A percentile compares a stretch with the other conserved stretches of the same genome.
phyloP scores from a whole-genome alignment of 1,139 yeast species.

The Blastobotrys arbuscula region DNA sequence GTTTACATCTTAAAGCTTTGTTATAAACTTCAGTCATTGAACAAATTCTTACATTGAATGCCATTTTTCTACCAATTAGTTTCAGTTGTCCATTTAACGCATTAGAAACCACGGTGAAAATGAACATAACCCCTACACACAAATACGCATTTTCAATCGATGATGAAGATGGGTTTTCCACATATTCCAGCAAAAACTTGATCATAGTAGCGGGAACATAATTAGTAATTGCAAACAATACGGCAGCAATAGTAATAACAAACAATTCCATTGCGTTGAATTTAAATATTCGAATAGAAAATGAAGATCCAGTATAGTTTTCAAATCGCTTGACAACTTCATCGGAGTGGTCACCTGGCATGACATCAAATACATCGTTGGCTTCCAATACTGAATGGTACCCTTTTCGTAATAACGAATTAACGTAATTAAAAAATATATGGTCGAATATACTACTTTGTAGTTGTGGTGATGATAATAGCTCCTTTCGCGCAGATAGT shows the following conservation, averaged over 20 bases:
- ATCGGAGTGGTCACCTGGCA: neutral
- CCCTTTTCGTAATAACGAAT: neutral
- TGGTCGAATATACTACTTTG: neutral
- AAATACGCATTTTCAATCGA: conserved; percentile 2
- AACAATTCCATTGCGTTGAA: neutral
- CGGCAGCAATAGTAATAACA: neutral
- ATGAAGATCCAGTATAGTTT: neutral
- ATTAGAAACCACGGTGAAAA: neutral
- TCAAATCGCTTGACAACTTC: neutral
- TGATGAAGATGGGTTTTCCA: neutral
- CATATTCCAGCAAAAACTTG: conserved; percentile 8
- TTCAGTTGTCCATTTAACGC: neutral
- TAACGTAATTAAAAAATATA: neutral
- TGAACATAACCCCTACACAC: conserved; percentile 3
- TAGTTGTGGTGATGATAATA: neutral
- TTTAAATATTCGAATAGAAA: neutral
- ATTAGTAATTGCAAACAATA: neutral
- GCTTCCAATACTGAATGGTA: neutral
- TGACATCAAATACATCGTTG: neutral
- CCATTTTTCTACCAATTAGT: neutral
- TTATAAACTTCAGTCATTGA: conserved; percentile 1
- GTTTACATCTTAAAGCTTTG: conserved; percentile 1
- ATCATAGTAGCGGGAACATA: conserved; percentile 2
- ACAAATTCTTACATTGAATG: neutral
- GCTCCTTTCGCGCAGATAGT: neutral